Evolutionary conservation across 2,329 filamentous ascomycete species (phyloP).

Genomic region (Fusarium sp.): DNA sequence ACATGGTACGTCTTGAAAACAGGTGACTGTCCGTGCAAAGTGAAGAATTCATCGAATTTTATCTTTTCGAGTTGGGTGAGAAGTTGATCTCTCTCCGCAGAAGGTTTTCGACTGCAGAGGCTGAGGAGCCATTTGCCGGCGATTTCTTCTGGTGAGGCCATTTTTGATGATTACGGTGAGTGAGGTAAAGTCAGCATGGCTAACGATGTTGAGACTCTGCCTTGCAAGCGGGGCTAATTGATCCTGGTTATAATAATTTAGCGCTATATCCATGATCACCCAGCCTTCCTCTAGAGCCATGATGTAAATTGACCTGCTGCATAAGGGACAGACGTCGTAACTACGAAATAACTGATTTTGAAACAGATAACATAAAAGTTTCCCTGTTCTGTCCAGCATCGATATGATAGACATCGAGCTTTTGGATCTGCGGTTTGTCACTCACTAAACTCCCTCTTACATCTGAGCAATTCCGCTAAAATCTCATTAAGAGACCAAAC

Average conservation of each 20-base stretch:
- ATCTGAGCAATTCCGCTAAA: too few relatives aligned
- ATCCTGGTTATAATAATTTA: constrained; percentile 1
- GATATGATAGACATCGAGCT: too few relatives aligned
- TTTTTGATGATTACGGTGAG: not conserved
- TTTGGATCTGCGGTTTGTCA: too few relatives aligned
- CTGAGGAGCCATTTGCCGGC: constrained; percentile 14
- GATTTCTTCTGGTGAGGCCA: not conserved
- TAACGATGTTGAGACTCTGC: not conserved
- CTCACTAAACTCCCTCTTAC: too few relatives aligned
- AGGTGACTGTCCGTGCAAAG: not conserved
- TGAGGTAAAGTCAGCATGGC: not conserved
- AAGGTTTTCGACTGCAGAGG: not conserved
- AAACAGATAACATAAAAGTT: too few relatives aligned
- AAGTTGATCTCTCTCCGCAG: not conserved
- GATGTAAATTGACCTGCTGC: too few relatives aligned
- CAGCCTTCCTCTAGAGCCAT: fast-evolving
- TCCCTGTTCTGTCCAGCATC: too few relatives aligned
- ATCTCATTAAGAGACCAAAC: fast-evolving
- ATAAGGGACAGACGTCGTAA: too few relatives aligned
- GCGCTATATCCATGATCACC: not conserved
- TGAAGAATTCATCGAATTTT: constrained; percentile 23
- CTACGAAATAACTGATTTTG: too few relatives aligned
- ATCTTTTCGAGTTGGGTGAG: constrained; percentile 2
- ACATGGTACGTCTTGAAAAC: not conserved
- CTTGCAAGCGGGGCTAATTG: not conserved